Evolutionary conservation across 1,139 yeast genomes (phyloP).

Genomic region (Zygosaccharomyces sapae): DNA sequence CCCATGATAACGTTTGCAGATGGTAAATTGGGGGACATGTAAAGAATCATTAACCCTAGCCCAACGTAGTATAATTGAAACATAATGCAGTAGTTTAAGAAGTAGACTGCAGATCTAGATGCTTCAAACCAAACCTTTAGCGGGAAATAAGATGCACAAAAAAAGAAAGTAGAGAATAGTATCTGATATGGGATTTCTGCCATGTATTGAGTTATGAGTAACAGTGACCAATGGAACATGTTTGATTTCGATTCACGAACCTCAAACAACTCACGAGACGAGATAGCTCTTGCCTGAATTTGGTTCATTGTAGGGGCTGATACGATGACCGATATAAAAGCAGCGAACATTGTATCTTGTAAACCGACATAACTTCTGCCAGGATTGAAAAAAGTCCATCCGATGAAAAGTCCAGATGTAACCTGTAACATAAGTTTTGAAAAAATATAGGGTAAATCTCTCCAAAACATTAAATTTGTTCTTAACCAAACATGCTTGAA

Average conservation of each 20-base stretch:
- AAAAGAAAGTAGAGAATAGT: constrained; percentile 47
- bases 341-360: constrained; percentile 50
- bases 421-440: constrained; percentile 41
- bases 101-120: constrained; percentile 50
- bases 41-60: constrained; percentile 49
- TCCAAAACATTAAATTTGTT: constrained; percentile 41
- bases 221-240: constrained; percentile 59
- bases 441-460: constrained; percentile 43
- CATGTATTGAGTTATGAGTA: constrained; percentile 48
- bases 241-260: constrained; percentile 58
- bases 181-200: constrained; percentile 51
- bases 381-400: constrained; percentile 55
- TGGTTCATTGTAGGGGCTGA: constrained; percentile 55
- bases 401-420: constrained; percentile 50
- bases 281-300: constrained; percentile 52
- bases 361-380: constrained; percentile 47
- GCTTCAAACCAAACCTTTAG: constrained; percentile 45
- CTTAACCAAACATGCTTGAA: constrained; percentile 32
- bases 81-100: constrained; percentile 42
- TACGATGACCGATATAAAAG: constrained; percentile 48
- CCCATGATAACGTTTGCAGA: constrained; percentile 55
- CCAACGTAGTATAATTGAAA: constrained; percentile 51
- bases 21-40: constrained; percentile 54
- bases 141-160: constrained; percentile 52
- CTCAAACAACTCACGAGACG: constrained; percentile 51